phyloP scores from a whole-genome alignment of 2,329 filamentous ascomycete genomes.

The Paracorniculantispora psalliotae region DNA sequence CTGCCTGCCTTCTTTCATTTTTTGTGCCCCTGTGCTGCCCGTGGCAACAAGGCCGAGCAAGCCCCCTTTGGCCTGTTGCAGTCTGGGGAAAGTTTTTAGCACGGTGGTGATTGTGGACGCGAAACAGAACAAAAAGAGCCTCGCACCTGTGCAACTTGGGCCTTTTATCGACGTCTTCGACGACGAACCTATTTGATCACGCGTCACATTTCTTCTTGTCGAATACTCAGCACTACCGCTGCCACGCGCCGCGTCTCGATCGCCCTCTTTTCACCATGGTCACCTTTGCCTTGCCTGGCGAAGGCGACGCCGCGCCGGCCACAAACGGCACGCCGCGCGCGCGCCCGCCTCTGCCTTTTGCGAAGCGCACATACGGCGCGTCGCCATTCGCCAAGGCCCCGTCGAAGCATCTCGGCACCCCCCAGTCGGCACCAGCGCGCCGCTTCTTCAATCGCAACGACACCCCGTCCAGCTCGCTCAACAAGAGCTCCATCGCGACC shows the following conservation, averaged over 20 bases:
- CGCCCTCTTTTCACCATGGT: conserved; percentile 30
- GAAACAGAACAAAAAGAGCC: background rate
- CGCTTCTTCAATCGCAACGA: conserved; percentile 33
- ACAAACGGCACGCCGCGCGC: conserved; percentile 33
- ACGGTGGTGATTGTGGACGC: background rate
- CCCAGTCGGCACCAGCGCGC: conserved; percentile 33
- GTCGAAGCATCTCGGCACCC: conserved; percentile 33
- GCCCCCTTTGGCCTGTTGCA: background rate
- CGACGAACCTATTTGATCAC: background rate
- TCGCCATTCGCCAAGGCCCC: conserved; percentile 28
- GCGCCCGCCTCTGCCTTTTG: conserved; percentile 38
- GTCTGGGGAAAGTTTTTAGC: conserved; percentile 1
- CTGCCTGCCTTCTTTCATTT: background rate
- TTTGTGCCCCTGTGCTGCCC: background rate
- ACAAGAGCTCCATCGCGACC: conserved; percentile 30
- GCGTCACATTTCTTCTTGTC: background rate
- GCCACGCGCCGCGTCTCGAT: no score
- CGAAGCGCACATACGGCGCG: conserved; percentile 37
- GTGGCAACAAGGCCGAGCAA: background rate
- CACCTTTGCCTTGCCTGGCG: conserved; percentile 35
- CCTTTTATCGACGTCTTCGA: background rate
- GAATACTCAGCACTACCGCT: background rate
- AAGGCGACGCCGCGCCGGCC: conserved; percentile 27
- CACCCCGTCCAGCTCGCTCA: conserved; percentile 30
- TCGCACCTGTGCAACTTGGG: conserved; percentile 1